Conservation (phyloP, 495 filamentous ascomycete genomes). For the Echria macrotheca region DNA sequence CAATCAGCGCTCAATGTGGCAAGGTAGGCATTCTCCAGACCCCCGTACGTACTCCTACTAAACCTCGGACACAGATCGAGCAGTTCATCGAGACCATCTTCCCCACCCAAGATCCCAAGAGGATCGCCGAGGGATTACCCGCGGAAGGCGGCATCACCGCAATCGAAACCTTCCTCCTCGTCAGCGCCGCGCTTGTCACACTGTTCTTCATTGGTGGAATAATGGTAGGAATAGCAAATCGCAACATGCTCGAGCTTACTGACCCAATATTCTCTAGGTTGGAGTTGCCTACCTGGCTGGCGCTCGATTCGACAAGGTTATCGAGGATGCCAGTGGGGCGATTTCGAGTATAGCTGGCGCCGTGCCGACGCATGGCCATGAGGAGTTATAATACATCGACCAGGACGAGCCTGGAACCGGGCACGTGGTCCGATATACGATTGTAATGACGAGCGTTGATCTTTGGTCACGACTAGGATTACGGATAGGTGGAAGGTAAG, state of each 20-base stretch:
- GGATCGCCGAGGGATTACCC: slow-evolving; percentile 23
- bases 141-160: slow-evolving; percentile 22
- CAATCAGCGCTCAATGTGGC: slow-evolving; percentile 85
- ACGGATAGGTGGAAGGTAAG: slow-evolving; percentile 1
- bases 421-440: slow-evolving; percentile 1
- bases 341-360: slow-evolving; percentile 13
- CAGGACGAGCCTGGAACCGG: no score
- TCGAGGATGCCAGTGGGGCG: slow-evolving; percentile 16
- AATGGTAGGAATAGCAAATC: no score
- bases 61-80: no score
- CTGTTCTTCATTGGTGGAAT: slow-evolving; percentile 35
- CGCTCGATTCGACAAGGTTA: slow-evolving; percentile 41
- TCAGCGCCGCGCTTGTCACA: slow-evolving; percentile 27
- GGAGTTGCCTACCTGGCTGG: slow-evolving; percentile 62
- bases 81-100: slow-evolving; percentile 96
- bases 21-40: slow-evolving; percentile 51
- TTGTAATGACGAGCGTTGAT: slow-evolving; percentile 5
- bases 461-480: slow-evolving; percentile 5
- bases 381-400: slow-evolving; percentile 34
- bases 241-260: no score
- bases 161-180: slow-evolving; percentile 33
- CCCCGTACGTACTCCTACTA: no score
- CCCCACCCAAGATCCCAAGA: slow-evolving; percentile 58
- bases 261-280: no score
- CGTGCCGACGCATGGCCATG: slow-evolving; percentile 24